These are phyloP conservation scores for Suillus alpinus DNA, from an alignment of 768 basidiomycete species.

Conservation along the genomic window DNA sequence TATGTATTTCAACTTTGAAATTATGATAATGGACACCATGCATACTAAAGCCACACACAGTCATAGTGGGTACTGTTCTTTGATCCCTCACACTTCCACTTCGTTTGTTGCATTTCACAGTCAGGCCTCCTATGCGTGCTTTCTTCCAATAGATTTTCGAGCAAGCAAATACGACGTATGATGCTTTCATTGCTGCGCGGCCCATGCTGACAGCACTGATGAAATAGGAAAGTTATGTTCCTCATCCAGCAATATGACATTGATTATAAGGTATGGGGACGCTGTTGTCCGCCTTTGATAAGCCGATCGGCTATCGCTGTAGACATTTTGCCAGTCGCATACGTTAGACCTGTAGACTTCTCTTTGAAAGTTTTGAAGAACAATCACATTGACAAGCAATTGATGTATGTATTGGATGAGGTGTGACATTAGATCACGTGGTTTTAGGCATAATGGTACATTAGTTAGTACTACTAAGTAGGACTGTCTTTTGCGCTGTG, in stretches of 20 bases:
- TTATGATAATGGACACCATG: not conserved
- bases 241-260: not conserved
- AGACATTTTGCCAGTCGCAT: not conserved
- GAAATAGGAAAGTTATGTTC: not conserved
- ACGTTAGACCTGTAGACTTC: not conserved
- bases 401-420: too few species aligned
- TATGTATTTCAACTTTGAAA: slow-evolving; percentile 8
- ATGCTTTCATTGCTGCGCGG: not conserved
- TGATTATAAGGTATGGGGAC: not conserved
- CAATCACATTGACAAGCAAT: too few species aligned
- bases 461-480: not conserved
- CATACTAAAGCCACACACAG: not conserved
- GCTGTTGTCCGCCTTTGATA: not conserved
- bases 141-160: not conserved
- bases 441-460: too few species aligned
- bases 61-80: not conserved
- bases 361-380: not conserved
- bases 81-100: not conserved
- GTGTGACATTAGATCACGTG: slow-evolving; percentile 1
- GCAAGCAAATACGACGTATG: not conserved
- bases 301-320: not conserved
- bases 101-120: slow-evolving; percentile 1
- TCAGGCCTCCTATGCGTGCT: not conserved
- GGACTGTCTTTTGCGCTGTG: not conserved
- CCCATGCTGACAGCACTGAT: not conserved